Conservation (phyloP, 179 eudicot genomes). For the Spinacia oleracea region DNA sequence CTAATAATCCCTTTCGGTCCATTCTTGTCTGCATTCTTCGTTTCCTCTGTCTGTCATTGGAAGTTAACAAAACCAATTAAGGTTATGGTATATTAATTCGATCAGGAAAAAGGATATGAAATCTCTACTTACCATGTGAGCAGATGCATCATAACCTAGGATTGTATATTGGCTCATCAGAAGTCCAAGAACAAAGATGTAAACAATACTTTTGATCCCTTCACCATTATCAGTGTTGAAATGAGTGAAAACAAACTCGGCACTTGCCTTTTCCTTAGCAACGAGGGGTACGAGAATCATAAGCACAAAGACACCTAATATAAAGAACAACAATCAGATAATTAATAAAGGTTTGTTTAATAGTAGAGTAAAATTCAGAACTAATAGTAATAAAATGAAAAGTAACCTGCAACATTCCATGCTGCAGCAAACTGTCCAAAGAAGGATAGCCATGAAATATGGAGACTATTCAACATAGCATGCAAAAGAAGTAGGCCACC, state of each 20-base stretch:
- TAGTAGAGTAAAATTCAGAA: no score
- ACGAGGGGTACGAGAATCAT: constrained; percentile 78
- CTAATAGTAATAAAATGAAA: not conserved
- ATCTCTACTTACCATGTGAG: constrained; percentile 62
- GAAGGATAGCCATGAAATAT: constrained; percentile 10
- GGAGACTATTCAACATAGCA: constrained; percentile 8
- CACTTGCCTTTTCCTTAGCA: constrained; percentile 72
- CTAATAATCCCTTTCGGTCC: constrained; percentile 93
- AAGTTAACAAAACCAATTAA: not conserved
- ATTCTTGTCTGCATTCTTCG: constrained; percentile 77
- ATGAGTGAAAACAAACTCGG: constrained; percentile 85
- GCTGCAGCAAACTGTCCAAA: constrained; percentile 52
- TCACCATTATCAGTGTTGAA: constrained; percentile 77
- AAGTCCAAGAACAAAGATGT: constrained; percentile 86
- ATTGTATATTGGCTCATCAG: constrained; percentile 93
- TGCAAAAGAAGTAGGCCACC: constrained; percentile 13
- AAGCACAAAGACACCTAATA: constrained; percentile 92
- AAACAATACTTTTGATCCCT: constrained; percentile 57
- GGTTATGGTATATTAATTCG: not conserved
- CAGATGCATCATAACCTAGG: constrained; percentile 92
- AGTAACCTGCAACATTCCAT: constrained; percentile 82
- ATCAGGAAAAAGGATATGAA: no score
- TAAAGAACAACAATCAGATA: constrained; percentile 14
- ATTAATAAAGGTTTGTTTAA: not conserved
- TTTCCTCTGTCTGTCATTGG: constrained; percentile 81